A percentile compares a stretch with the other conserved stretches of the same genome.
These are phyloP conservation scores for Pulveroboletus sp. DNA, from an alignment of 768 basidiomycete species.

Conservation along the genomic window DNA sequence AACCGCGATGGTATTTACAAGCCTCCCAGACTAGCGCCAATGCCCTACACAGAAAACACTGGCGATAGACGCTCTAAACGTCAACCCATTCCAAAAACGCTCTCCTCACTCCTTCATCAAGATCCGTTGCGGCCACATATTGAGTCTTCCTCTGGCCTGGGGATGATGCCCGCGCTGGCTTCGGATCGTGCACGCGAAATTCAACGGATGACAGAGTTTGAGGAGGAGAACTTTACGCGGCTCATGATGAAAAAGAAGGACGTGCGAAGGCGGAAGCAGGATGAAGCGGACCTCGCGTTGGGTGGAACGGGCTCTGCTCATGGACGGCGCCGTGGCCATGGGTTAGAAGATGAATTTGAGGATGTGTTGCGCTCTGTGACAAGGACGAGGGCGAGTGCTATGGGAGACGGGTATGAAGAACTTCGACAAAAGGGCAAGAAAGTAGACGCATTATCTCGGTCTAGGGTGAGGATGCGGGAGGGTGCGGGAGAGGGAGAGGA, in stretches of 20 bases:
- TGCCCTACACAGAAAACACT: conserved; percentile 70
- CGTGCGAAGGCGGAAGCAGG: conserved; percentile 58
- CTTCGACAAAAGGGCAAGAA: conserved; percentile 66
- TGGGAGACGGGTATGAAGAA: conserved; percentile 78
- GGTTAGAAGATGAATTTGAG: conserved; percentile 79
- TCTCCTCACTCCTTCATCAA: conserved; percentile 47
- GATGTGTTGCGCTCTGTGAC: conserved; percentile 68
- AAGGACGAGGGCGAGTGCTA: conserved; percentile 36
- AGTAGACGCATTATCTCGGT: conserved; percentile 53
- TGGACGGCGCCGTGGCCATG: conserved; percentile 58
- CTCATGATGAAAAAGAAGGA: conserved; percentile 89
- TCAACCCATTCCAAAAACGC: conserved; percentile 61
- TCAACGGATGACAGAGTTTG: conserved; percentile 77
- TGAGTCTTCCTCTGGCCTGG: conserved; percentile 72
- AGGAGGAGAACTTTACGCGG: conserved; percentile 92
- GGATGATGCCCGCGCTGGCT: conserved; percentile 50
- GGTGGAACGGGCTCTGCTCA: conserved; percentile 63
- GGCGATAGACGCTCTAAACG: conserved; percentile 42
- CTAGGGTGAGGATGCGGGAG: conserved; percentile 37
- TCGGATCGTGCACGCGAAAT: conserved; percentile 74
- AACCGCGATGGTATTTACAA: conserved; percentile 58
- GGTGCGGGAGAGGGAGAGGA: conserved; percentile 26
- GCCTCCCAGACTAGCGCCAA: conserved; percentile 84
- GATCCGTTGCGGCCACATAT: conserved; percentile 59
- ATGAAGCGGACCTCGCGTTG: conserved; percentile 85